Evolutionary conservation across 2,329 filamentous ascomycete species (phyloP).

Genomic region (Plectosphaerella cucumerina): DNA sequence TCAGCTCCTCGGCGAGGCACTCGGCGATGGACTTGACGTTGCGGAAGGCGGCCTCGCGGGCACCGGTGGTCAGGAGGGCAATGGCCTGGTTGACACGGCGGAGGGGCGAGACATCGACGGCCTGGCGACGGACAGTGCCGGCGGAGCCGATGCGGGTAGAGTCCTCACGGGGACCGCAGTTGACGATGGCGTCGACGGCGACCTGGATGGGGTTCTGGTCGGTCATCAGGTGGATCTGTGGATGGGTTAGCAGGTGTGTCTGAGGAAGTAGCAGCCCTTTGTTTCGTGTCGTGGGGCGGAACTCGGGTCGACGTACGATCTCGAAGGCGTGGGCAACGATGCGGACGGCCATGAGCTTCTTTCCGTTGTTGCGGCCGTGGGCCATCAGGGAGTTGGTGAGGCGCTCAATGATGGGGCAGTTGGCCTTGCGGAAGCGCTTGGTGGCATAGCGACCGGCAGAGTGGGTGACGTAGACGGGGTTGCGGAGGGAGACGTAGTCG

Average conservation of each 20-base stretch:
- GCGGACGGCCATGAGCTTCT: conserved; percentile 99
- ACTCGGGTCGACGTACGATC: conserved; percentile 69
- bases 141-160: conserved; percentile 98
- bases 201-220: conserved; percentile 99
- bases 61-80: conserved; percentile 96
- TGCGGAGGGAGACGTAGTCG: conserved; percentile 99
- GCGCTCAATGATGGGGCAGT: conserved; percentile 99
- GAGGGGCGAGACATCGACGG: conserved; percentile 99
- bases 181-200: conserved; percentile 98
- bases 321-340: conserved; percentile 99
- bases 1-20: conserved; percentile 99
- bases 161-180: conserved; percentile 99
- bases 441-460: conserved; percentile 96
- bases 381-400: conserved; percentile 99
- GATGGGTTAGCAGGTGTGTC: background rate
- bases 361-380: conserved; percentile 99
- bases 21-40: conserved; percentile 99
- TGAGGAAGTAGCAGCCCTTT: no score
- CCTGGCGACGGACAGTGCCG: conserved; percentile 99
- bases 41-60: conserved; percentile 97
- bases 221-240: conserved; percentile 99
- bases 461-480: conserved; percentile 98
- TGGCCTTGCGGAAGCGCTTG: conserved; percentile 99
- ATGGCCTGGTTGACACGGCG: conserved; percentile 99
- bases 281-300: conserved; percentile 3